Evolutionary conservation across 1,284 basidiomycete genomes (phyloP).

Genomic region (Athelia psychrophila): DNA sequence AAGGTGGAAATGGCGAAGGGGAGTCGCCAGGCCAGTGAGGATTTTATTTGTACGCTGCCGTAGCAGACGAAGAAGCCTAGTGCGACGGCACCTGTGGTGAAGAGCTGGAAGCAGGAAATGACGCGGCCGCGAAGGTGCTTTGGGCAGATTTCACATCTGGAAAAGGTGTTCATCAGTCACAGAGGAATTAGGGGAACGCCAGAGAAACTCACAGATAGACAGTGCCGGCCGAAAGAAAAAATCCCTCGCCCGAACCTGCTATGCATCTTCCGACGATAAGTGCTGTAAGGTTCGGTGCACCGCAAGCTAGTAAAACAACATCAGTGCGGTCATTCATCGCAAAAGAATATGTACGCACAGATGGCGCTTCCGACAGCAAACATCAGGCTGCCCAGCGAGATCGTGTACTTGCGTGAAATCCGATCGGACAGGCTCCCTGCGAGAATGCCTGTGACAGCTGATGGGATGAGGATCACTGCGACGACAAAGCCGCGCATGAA

Average conservation of each 20-base stretch:
- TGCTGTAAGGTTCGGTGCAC: background rate
- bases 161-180: too few species aligned
- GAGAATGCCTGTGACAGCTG: background rate
- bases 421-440: background rate
- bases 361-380: background rate
- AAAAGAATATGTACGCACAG: background rate
- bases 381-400: background rate
- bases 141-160: background rate
- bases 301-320: too few species aligned
- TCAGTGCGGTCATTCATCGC: too few species aligned
- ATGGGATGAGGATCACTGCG: background rate
- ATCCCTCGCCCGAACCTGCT: background rate
- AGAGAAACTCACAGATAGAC: background rate
- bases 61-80: background rate
- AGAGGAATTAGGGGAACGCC: too few species aligned
- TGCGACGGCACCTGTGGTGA: background rate
- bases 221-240: background rate
- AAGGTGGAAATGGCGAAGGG: background rate
- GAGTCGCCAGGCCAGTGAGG: background rate
- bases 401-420: background rate
- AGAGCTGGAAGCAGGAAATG: background rate
- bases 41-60: background rate
- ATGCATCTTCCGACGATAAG: background rate
- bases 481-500: background rate
- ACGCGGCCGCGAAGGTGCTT: background rate